Base-by-base conservation (phyloP, 345 rosid species). In the Murraya paniculata region DNA sequence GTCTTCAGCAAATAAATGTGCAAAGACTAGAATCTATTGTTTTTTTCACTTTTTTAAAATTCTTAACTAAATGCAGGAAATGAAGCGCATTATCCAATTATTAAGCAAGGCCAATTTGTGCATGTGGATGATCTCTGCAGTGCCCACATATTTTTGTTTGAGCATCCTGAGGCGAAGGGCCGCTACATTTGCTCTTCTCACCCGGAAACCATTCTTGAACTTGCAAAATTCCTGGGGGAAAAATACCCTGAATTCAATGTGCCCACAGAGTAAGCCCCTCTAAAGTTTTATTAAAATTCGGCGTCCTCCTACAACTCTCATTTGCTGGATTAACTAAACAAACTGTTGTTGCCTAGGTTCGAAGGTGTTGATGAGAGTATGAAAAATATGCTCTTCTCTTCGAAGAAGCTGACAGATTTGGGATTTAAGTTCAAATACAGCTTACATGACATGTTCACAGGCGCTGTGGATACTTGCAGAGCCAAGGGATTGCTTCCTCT, bases 121-220 rank as follows among this genome's bases (percentile, higher is more conserved):
- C 98, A 96, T 73, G 81, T 94, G 81, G 98, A 94, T 72, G 99
- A 96, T 76, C 89, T 94, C n/a, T 91, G 98, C 87, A 88, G 76
- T 50, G 78, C 95, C 33, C 99, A 96, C 75, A 90, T 94, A 67
- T 92, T 82, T 84, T 70, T 92, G 80, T 94, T 64, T 60, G 95
- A 96, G 86, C 60, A 91, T 71, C 92, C 89, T 6, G 66, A 77
- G 27, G 94, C 98, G 2, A 82, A 90, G 74, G 99, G 99, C 41
- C 92, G 98, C 7, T 96, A 94, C 82, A 79, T 96, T 55, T 91
- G 98, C 82, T 90, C 90, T 68, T 86, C 97, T 10, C 85, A 92
- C 31, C 84, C 82, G 21, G 97, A 91, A 7, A 85, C 84, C 64
- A 90, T 96, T 81, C 67, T 87, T 71, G 85, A 85, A n/a, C 68